Evolutionary conservation across 2,329 filamentous ascomycete genomes (phyloP), one percentile per base, ranked within the genome.

Genomic region (Microsporum audouinii): DNA sequence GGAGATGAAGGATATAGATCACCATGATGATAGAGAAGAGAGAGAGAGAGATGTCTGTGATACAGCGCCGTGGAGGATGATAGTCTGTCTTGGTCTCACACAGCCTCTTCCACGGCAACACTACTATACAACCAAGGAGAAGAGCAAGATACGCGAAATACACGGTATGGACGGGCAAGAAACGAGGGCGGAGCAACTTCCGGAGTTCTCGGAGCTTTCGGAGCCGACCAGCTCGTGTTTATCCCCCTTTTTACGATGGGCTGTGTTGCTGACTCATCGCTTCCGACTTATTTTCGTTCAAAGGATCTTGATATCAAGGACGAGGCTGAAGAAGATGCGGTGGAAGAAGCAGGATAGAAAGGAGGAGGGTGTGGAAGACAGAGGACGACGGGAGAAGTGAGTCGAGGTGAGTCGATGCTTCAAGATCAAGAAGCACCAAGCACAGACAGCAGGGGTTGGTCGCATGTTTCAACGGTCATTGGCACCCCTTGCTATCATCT

Each of bases 221-320:
- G 55, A 29, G 55, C 55, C 55, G 55, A 57, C 33, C 33, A n/a
- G 55, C 33, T 38, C 38, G 34, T 38, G 38, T 38, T 41, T 12
- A 23, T 23, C 17, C 17, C 17, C 17, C 17, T 23, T 14, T 31
- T 41, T 39, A 57, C 17, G 17, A 23, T 23, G 33, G 55, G 23
- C n/a, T 57, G 34, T 31, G 34, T 23, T 17, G 55, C 55, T 57
- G 34, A 38, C 33, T 38, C 55, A 41, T 4, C 34, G 10, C 33
- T 57, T 39, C 55, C 55, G 55, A n/a, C 55, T 57, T 57, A 57
- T 57, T 57, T 57, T 57, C 55, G 55, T 41, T 6, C 4, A 38
- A 7, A 43, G 39, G 39, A 43, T 43, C 39, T 23, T 23, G 17
- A 23, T 23, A 23, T 23, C 17, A 23, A 23, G 17, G 17, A n/a